Percentiles rank a stretch among this genome's conserved stretches.
Conservation (phyloP, 2,329 filamentous ascomycete species). For the Fusarium nisikadoi region DNA sequence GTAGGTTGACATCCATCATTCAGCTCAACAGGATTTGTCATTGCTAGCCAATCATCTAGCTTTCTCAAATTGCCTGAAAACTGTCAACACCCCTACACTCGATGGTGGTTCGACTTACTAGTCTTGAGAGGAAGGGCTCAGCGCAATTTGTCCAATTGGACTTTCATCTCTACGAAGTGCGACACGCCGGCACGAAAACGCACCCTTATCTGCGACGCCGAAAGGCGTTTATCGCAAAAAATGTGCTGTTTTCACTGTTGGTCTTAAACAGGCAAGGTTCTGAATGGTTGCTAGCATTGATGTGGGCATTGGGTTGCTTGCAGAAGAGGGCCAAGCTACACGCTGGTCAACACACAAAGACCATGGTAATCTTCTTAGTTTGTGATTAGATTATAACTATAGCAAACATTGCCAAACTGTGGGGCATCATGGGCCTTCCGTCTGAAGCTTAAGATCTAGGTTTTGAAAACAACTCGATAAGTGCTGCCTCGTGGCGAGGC, state of each 20-base stretch:
- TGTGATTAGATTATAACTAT: constrained; percentile 19
- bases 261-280: not conserved
- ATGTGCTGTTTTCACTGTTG: not conserved
- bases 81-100: not conserved
- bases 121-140: not conserved
- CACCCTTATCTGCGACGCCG: not conserved
- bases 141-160: not conserved
- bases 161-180: not conserved
- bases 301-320: not conserved
- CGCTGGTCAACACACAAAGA: not conserved
- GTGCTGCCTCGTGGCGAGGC: not conserved
- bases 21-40: not conserved
- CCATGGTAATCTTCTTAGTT: constrained; percentile 3
- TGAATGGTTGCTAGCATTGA: not conserved
- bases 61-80: not conserved
- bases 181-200: not conserved
- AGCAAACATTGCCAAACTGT: not conserved
- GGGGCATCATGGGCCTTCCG: not conserved
- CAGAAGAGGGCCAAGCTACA: not conserved
- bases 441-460: constrained; percentile 12
- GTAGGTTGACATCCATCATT: not conserved
- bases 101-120: not conserved
- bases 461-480: constrained; percentile 10
- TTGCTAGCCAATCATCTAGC: not conserved
- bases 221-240: not conserved